Evolutionary conservation across 805 yeast genomes (phyloP), one percentile per base, ranked within the genome.

Genomic region (Lipomyces sp.): DNA sequence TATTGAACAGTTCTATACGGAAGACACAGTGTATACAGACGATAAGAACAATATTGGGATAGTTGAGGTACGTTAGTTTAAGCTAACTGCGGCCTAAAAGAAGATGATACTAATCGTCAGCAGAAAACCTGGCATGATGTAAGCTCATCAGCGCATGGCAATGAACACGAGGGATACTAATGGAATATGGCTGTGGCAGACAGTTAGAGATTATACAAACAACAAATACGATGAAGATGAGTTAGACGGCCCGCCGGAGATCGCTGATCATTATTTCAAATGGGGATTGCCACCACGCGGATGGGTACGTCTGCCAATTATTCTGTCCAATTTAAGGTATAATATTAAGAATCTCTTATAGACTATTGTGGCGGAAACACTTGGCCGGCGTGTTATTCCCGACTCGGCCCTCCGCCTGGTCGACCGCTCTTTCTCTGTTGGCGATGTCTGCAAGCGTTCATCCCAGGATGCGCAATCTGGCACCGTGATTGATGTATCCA

Each of bases 101-200:
- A n/a, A 10, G 37, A 10, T 35, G 48, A 48, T n/a, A 11, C 57
- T 53, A 34, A 29, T 59, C 32, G 30, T 33, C n/a, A 2, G 29
- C 34, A 68, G 71, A 68, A 66, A 63, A 62, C 70, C 6, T 68
- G 71, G 71, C 71, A 68, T 51, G 70, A 68, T 35, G 71, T 68
- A 60, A 18, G 71, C 54, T 29, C 18, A 15, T 8, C 30, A 51
- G 33, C 29, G 54, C 48, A 42, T 15, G 53, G 15, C 29, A 24
- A 15, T 10, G 33, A 15, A 29, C 34, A 13, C 55, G 18, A 18
- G 35, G 60, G 10, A 56, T 53, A 33, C 32, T 53, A 53, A 32
- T 53, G 34, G 56, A 53, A 53, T 42, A n/a, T 42, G 48, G 6
- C 7, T 42, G 48, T 42, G 48, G 11, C 45, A 68, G 71, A 60